A percentile compares a stretch with the other conserved stretches of the same genome.
Conservation (phyloP, 805 yeast species). For the Ogataea polymorpha region DNA sequence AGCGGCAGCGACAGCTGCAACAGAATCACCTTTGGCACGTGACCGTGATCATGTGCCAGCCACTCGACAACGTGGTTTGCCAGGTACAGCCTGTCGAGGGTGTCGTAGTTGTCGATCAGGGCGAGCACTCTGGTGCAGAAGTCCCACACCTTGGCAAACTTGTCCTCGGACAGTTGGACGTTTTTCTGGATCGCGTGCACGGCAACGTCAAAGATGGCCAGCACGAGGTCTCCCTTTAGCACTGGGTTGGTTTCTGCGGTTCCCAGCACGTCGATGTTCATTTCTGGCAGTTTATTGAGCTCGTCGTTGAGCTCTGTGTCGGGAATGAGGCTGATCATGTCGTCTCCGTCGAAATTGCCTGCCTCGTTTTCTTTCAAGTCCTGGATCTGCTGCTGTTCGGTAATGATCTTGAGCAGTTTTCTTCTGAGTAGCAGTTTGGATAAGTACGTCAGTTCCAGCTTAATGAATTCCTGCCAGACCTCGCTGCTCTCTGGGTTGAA, state of each 20-base stretch:
- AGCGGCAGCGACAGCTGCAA: slow-evolving; percentile 66
- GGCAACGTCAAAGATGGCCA: slow-evolving; percentile 67
- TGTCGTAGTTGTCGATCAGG: slow-evolving; percentile 66
- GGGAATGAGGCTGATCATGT: slow-evolving; percentile 21
- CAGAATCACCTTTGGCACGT: slow-evolving; percentile 38
- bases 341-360: slow-evolving; percentile 26
- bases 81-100: slow-evolving; percentile 66
- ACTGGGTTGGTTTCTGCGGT: slow-evolving; percentile 83
- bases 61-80: slow-evolving; percentile 59
- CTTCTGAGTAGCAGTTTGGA: slow-evolving; percentile 82
- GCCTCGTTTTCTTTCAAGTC: slow-evolving; percentile 43
- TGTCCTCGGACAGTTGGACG: slow-evolving; percentile 19
- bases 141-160: slow-evolving; percentile 40
- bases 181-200: slow-evolving; percentile 43
- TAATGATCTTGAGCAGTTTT: slow-evolving; percentile 71
- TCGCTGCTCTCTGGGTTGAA: slow-evolving; percentile 71
- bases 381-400: slow-evolving; percentile 64
- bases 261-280: slow-evolving; percentile 81
- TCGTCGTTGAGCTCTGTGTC: slow-evolving; percentile 54
- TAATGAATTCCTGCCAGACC: slow-evolving; percentile 83
- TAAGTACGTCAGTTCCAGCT: slow-evolving; percentile 82
- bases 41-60: slow-evolving; percentile 42
- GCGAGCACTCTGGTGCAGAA: slow-evolving; percentile 42
- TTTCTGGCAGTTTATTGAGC: slow-evolving; percentile 77
- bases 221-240: slow-evolving; percentile 66